Percentiles rank a stretch among this genome's conserved stretches.
Conservation (phyloP, 1,284 basidiomycete species). For the Dichomitus squalens region DNA sequence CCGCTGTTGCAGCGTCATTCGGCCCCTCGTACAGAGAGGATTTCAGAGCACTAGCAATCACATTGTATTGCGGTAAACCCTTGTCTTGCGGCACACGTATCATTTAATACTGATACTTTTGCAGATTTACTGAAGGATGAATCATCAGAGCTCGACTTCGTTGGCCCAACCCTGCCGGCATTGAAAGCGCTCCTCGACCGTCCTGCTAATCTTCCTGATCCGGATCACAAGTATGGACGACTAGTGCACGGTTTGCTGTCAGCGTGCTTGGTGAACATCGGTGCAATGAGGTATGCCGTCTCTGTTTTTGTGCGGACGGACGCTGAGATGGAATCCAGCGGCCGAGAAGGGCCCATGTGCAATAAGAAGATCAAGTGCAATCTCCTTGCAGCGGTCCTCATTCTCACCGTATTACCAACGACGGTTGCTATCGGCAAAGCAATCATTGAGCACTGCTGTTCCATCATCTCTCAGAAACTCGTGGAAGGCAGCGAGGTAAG, state of each 20-base stretch:
- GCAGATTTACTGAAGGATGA: slow-evolving; percentile 86
- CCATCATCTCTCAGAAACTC: slow-evolving; percentile 80
- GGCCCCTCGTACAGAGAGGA: slow-evolving; percentile 66
- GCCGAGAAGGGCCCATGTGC: slow-evolving; percentile 77
- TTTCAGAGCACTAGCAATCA: slow-evolving; percentile 78
- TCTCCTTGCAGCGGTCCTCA: slow-evolving; percentile 82
- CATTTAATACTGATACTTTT: background rate
- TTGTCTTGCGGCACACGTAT: background rate
- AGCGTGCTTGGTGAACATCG: slow-evolving; percentile 82
- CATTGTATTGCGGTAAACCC: slow-evolving; percentile 73
- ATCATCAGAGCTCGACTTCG: slow-evolving; percentile 74
- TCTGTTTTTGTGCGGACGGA: background rate
- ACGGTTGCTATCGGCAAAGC: slow-evolving; percentile 71
- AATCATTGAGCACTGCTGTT: slow-evolving; percentile 85
- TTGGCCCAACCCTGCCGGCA: slow-evolving; percentile 76
- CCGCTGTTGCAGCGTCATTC: slow-evolving; percentile 63
- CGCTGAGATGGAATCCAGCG: slow-evolving; percentile 44
- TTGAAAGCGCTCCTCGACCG: slow-evolving; percentile 74
- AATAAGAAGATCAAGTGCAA: slow-evolving; percentile 90
- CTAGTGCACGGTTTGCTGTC: slow-evolving; percentile 87
- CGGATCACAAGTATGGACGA: slow-evolving; percentile 50
- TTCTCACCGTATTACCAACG: slow-evolving; percentile 80
- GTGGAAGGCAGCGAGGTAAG: slow-evolving; percentile 69
- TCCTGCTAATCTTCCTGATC: slow-evolving; percentile 33
- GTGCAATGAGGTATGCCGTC: slow-evolving; percentile 82